These are phyloP conservation scores for Alternaria gaisen DNA, from an alignment of 2,329 filamentous ascomycete species.

Conservation along the genomic window DNA sequence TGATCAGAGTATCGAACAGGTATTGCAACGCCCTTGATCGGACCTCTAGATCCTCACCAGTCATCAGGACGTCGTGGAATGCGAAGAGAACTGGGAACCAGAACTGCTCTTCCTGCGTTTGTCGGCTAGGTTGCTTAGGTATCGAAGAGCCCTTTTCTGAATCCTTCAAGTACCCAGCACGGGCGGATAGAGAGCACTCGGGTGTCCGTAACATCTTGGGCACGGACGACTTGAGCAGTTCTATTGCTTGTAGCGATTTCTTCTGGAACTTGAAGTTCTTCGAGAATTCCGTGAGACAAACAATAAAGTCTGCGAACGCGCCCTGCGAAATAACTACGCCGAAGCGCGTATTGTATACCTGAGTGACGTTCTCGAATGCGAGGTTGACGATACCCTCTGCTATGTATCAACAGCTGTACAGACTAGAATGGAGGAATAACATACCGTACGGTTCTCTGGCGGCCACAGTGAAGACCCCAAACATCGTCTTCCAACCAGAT, in stretches of 20 bases:
- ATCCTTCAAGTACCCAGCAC: constrained; percentile 61
- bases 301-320: constrained; percentile 93
- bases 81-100: constrained; percentile 99
- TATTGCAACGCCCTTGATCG: constrained; percentile 89
- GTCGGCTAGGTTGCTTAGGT: constrained; percentile 73
- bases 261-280: constrained; percentile 99
- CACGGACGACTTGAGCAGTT: constrained; percentile 91
- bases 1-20: constrained; percentile 92
- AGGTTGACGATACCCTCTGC: constrained; percentile 92
- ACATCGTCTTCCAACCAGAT: constrained; percentile 99
- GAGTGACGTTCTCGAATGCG: constrained; percentile 94
- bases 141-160: constrained; percentile 60
- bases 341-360: constrained; percentile 95
- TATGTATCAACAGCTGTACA: constrained; percentile 23
- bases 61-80: constrained; percentile 99
- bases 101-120: constrained; percentile 94
- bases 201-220: constrained; percentile 95
- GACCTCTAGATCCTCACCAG: constrained; percentile 96
- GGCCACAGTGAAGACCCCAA: constrained; percentile 96
- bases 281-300: constrained; percentile 97
- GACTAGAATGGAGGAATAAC: constrained; percentile 37
- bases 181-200: constrained; percentile 87
- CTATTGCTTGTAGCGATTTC: constrained; percentile 95
- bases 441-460: constrained; percentile 84
- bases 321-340: constrained; percentile 96